Base-by-base conservation (phyloP, 2,329 filamentous ascomycete species). In the Microcyclospora pomicola region DNA sequence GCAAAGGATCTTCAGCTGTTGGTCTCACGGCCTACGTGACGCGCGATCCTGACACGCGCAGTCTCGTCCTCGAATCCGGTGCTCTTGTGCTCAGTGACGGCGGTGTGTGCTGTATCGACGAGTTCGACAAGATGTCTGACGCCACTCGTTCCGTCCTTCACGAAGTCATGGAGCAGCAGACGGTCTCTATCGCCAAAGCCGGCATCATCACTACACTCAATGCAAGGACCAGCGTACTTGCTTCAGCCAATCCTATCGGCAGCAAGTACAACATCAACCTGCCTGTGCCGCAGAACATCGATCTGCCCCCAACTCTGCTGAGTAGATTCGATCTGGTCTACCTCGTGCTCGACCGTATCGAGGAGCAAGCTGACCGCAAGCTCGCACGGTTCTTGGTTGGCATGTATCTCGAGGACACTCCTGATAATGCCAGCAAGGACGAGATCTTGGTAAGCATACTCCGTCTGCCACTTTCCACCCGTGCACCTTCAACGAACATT, bases 261-360 rank as follows among this genome's bases (percentile, higher is more conserved):
- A 94, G 85, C 64, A 87, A 92, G 57, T 98, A 98, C 66, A 96
- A 98, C 61, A 82, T 85, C 2, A 88, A 94, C 53, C 66, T 98
- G 15, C 87, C 91, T 0, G 91, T 98, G 11, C 91, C 91, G 2
- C 87, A 96, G 54, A 98, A 98, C 61, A 98, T 98, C 51, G 91
- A 98, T 55, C 75, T 98, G 7, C 91, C 91, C 1, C 91, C 91
- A 0, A 98, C 91, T 0, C 71, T 98, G 6, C 73, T 98, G 37
- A 95, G 87, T 5, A 81, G 91, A 69, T 98, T 98, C 58, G 91
- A 98, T 59, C 69, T 98, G 6, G 88, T 98, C 36, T 98, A 98
- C 56, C 76, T 98, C 1, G 91, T 98, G 32, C 77, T 98, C 34
- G 91, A 98, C 58, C 83, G 83, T 6, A 80, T 92, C 36, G 88